These are phyloP conservation scores for Dioszegia hungarica DNA, from an alignment of 768 basidiomycete genomes.

Conservation along the genomic window DNA sequence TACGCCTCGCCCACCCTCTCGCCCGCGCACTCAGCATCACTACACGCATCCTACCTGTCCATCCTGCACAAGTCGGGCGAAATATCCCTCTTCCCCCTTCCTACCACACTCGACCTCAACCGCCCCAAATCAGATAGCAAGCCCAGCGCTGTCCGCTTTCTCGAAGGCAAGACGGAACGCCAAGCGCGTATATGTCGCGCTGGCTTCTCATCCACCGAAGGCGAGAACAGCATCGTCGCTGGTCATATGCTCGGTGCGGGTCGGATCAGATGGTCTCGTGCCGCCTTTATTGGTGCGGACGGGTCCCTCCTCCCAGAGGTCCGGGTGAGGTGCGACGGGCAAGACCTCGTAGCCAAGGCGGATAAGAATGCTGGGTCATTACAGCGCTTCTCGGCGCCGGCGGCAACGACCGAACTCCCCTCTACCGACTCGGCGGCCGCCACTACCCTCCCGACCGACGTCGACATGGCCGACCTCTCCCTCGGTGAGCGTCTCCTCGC, in stretches of 20 bases:
- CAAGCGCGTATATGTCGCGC: constrained; percentile 20
- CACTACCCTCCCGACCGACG: constrained; percentile 53
- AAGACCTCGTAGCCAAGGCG: constrained; percentile 29
- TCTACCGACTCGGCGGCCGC: constrained; percentile 26
- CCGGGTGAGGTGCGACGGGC: constrained; percentile 32
- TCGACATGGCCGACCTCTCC: constrained; percentile 82
- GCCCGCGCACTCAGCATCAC: constrained; percentile 37
- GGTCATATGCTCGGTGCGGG: constrained; percentile 45
- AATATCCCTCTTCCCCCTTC: constrained; percentile 41
- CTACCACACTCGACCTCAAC: constrained; percentile 26
- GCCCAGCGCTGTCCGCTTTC: constrained; percentile 23
- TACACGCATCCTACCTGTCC: constrained; percentile 23
- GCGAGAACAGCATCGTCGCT: constrained; percentile 17
- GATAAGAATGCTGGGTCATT: constrained; percentile 20
- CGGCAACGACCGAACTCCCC: constrained; percentile 18
- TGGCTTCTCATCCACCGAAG: constrained; percentile 14
- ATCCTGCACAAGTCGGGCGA: constrained; percentile 43
- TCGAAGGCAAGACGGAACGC: constrained; percentile 36
- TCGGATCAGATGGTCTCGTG: constrained; percentile 39
- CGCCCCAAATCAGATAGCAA: constrained; percentile 37
- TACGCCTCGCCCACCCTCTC: constrained; percentile 40
- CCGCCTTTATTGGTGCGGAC: constrained; percentile 25
- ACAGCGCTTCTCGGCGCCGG: constrained; percentile 41
- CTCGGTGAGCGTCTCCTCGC: constrained; percentile 84
- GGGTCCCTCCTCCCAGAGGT: constrained; percentile 24